phyloP scores from a whole-genome alignment of 2,329 filamentous ascomycete species.

The Fusarium sp. region DNA sequence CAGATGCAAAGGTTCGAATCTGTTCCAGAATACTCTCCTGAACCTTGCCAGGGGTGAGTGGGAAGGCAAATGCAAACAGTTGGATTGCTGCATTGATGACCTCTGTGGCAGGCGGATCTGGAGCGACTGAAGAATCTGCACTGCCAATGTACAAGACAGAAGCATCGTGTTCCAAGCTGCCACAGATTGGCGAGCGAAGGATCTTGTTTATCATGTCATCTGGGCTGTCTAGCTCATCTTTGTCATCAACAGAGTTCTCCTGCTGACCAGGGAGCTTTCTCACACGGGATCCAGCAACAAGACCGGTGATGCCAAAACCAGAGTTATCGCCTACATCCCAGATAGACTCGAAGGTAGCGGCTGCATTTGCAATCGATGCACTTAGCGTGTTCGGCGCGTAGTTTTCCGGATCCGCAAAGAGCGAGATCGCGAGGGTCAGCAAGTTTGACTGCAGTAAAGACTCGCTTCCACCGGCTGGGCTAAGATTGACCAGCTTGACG shows the following conservation, averaged over 20 bases:
- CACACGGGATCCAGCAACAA: constrained; percentile 82
- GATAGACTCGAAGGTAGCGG: constrained; percentile 89
- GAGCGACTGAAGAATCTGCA: constrained; percentile 59
- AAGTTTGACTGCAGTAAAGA: constrained; percentile 91
- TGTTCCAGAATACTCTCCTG: constrained; percentile 97
- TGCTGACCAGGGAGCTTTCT: constrained; percentile 78
- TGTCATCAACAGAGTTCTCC: constrained; percentile 59
- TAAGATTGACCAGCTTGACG: constrained; percentile 88
- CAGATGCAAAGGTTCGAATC: constrained; percentile 88
- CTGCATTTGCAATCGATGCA: constrained; percentile 89
- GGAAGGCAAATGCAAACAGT: constrained; percentile 90
- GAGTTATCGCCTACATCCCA: constrained; percentile 97
- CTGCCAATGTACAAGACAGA: constrained; percentile 77
- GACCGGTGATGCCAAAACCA: constrained; percentile 90
- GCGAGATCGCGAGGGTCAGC: constrained; percentile 86
- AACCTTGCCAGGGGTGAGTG: constrained; percentile 88
- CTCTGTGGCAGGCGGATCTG: constrained; percentile 89
- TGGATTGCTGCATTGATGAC: constrained; percentile 95
- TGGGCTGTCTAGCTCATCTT: constrained; percentile 67
- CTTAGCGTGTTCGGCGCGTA: constrained; percentile 88
- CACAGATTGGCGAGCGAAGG: constrained; percentile 78
- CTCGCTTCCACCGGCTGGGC: constrained; percentile 86
- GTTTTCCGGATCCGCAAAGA: constrained; percentile 93
- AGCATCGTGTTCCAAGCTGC: constrained; percentile 90
- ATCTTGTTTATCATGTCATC: constrained; percentile 74